Conservation (phyloP, 768 basidiomycete species). For the Lentinus tigrinus region DNA sequence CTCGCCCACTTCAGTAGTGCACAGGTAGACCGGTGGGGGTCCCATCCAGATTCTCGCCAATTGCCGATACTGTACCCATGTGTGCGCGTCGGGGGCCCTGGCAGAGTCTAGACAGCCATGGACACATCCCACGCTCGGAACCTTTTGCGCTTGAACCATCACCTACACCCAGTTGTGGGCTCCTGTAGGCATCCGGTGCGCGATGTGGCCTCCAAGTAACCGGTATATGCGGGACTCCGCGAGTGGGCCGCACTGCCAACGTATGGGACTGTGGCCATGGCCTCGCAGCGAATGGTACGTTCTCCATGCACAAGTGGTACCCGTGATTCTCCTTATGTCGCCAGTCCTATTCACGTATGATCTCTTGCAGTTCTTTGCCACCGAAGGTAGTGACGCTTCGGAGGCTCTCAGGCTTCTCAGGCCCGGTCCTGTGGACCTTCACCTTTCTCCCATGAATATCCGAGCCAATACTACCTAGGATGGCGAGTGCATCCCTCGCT, state of each 20-base stretch:
- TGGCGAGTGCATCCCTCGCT: background rate
- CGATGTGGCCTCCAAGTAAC: background rate
- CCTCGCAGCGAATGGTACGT: conserved; percentile 6
- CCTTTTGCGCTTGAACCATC: conserved; percentile 10
- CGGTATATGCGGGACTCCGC: conserved; percentile 2
- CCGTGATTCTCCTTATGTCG: conserved; percentile 12
- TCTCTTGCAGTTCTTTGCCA: conserved; percentile 11
- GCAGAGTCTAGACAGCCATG: background rate
- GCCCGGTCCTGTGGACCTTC: background rate
- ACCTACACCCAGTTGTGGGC: background rate
- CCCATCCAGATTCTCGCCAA: background rate
- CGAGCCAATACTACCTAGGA: background rate
- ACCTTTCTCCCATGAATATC: background rate
- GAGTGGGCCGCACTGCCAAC: background rate
- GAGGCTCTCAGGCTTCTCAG: background rate
- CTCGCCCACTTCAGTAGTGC: no score
- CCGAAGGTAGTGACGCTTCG: conserved; percentile 3
- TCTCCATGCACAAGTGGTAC: background rate
- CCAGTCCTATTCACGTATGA: conserved; percentile 14
- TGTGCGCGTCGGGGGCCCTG: no score
- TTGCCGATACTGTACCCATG: no score
- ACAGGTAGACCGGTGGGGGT: no score
- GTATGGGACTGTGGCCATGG: background rate
- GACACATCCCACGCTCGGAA: background rate
- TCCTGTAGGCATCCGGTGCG: background rate